Percentiles rank a stretch among this genome's conserved stretches.
These are phyloP conservation scores for Malassezia sympodialis DNA, from an alignment of 1,284 basidiomycete genomes.

Conservation along the genomic window DNA sequence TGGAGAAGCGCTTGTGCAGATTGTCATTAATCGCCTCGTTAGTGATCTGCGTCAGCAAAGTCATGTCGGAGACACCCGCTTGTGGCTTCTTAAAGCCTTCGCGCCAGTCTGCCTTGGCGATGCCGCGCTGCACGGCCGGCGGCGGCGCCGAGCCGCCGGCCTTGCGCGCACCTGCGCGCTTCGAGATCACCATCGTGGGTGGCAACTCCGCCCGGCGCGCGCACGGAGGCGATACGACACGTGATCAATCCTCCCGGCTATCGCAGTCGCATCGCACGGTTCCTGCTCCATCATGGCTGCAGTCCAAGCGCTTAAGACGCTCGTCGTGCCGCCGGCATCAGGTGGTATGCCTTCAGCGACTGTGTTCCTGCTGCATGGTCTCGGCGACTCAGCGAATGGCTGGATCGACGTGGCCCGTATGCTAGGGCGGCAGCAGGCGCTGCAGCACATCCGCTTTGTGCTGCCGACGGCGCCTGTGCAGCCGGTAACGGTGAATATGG, in stretches of 20 bases:
- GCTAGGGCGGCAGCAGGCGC: conserved; percentile 36
- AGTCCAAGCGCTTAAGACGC: conserved; percentile 27
- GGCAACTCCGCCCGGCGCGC: background rate
- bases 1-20: conserved; percentile 85
- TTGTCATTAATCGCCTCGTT: conserved; percentile 98
- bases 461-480: conserved; percentile 45
- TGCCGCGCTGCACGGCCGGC: conserved; percentile 30
- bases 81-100: conserved; percentile 48
- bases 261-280: background rate
- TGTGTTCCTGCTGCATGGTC: conserved; percentile 42
- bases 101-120: conserved; percentile 46
- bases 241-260: background rate
- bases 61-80: conserved; percentile 97
- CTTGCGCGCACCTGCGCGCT: conserved; percentile 40
- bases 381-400: conserved; percentile 42
- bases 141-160: conserved; percentile 22
- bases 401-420: conserved; percentile 45
- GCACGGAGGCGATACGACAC: background rate
- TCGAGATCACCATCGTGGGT: conserved; percentile 43
- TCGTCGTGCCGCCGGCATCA: conserved; percentile 36
- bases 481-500: conserved; percentile 45
- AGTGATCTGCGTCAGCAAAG: conserved; percentile 86
- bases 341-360: conserved; percentile 38
- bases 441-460: conserved; percentile 43
- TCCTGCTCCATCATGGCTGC: conserved; percentile 1